Evolutionary conservation across 2,329 filamentous ascomycete genomes (phyloP), one percentile per base, ranked within the genome.

Genomic region (Atkinsonella hypoxylon): DNA sequence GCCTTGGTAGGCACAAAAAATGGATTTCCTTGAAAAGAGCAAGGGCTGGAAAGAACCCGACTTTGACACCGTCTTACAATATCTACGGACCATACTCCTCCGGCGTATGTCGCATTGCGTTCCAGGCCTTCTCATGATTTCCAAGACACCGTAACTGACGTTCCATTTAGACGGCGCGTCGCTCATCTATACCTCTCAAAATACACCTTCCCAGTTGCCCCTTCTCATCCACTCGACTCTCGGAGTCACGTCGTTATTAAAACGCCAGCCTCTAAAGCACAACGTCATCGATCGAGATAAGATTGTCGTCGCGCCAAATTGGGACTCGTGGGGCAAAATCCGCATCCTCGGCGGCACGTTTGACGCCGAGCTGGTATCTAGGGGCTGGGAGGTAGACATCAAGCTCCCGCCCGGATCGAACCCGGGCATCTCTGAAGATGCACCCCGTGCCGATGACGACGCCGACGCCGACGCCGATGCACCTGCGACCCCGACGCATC

Each of bases 271-370:
- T 22, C 75, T 94, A 22, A 93, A 89, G 68, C 86, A 90, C 64
- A 95, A 95, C 60, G 87, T 94, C 54, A 93, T 94, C 57, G 93
- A 93, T 69, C 79, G 91, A 53, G 90, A 95, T 66, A 94, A 94
- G 74, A 90, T 98, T 50, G 76, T 96, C 5, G 87, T 98, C 0
- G 91, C 91, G 1, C 86, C 90, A 15, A 96, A 96, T 65, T 98
- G 93, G 93, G 93, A 98, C 67, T 96, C 90, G 0, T 96, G 89
- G 87, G 90, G 89, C 53, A 98, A 97, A 69, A 96, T 98, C 53
- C 79, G 91, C 41, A 89, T 97, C 43, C 74, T 97, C 30, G 81
- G 89, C 49, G 93, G 95, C 62, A 87, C 84, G 0, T 97, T 97
- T 60, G 89, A 97, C 57, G 87, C 94, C 20, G 93, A 98, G 70